Conservation (phyloP, 78 protist genomes). For the Acrasis kona region DNA sequence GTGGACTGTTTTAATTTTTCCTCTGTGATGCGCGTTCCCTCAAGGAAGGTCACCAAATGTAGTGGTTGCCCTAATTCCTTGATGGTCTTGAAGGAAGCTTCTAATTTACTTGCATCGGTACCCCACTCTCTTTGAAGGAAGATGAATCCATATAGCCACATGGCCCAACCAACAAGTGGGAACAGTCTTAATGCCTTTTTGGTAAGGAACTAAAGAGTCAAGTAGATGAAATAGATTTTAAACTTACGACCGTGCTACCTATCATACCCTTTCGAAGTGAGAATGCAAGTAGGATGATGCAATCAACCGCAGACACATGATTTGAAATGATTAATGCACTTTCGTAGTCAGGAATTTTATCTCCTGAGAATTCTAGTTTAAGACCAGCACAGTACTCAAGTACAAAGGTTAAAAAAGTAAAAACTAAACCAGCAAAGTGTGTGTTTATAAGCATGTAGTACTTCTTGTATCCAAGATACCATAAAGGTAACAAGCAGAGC, state of each 20-base stretch:
- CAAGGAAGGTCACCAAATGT: slow-evolving; percentile 2
- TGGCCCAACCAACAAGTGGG: neutral
- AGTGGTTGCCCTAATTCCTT: neutral
- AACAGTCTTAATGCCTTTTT: too few relatives aligned
- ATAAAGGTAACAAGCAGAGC: too few relatives aligned
- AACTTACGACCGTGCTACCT: too few relatives aligned
- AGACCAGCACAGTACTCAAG: neutral
- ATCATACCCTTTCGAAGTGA: neutral
- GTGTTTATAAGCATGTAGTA: too few relatives aligned
- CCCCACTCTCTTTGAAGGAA: neutral
- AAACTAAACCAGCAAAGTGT: too few relatives aligned
- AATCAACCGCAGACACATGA: neutral
- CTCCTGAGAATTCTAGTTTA: neutral
- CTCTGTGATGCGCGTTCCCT: slow-evolving; percentile 15
- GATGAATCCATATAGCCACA: neutral
- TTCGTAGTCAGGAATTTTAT: neutral
- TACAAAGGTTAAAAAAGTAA: neutral
- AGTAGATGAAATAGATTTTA: too few relatives aligned
- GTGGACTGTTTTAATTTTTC: slow-evolving; percentile 3
- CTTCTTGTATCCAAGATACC: too few relatives aligned
- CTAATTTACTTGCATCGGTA: neutral
- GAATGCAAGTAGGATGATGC: neutral
- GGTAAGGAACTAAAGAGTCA: too few relatives aligned
- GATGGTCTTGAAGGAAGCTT: neutral
- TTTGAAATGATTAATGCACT: neutral